A percentile compares a stretch with the other conserved stretches of the same genome.
phyloP scores from a whole-genome alignment of 495 filamentous ascomycete genomes.

The Penicillium fimorum region DNA sequence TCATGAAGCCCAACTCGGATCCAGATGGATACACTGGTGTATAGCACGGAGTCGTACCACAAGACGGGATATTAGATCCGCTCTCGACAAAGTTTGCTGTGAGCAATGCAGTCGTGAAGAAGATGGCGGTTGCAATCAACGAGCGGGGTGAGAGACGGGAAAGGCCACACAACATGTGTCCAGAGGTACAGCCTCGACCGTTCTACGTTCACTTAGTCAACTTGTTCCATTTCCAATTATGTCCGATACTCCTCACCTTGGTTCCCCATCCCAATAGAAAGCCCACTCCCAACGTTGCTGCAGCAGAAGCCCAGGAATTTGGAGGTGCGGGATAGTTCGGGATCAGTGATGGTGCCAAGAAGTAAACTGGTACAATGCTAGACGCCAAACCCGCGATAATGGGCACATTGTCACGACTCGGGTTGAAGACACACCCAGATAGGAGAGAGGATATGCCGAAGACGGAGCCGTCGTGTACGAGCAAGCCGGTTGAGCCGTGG shows the following conservation, averaged over 20 bases:
- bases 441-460: conserved; percentile 56
- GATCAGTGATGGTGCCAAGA: conserved; percentile 45
- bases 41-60: conserved; percentile 48
- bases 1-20: conserved; percentile 37
- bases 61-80: conserved; percentile 35
- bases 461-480: conserved; percentile 54
- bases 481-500: conserved; percentile 51
- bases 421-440: conserved; percentile 37
- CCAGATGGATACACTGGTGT: conserved; percentile 44
- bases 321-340: conserved; percentile 40
- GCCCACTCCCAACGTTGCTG: conserved; percentile 43
- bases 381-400: conserved; percentile 49
- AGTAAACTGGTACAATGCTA: conserved; percentile 40
- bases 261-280: conserved; percentile 56
- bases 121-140: conserved; percentile 51
- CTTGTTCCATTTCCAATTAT: background rate
- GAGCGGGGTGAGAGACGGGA: conserved; percentile 53
- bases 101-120: conserved; percentile 52
- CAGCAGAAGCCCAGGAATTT: conserved; percentile 30
- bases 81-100: conserved; percentile 45
- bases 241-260: conserved; percentile 38
- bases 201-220: conserved; percentile 31
- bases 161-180: conserved; percentile 61
- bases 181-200: conserved; percentile 57
- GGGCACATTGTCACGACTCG: conserved; percentile 43